Base-by-base conservation (phyloP, 176 grass and related monocot genomes). In the Musa schizocarpa region DNA sequence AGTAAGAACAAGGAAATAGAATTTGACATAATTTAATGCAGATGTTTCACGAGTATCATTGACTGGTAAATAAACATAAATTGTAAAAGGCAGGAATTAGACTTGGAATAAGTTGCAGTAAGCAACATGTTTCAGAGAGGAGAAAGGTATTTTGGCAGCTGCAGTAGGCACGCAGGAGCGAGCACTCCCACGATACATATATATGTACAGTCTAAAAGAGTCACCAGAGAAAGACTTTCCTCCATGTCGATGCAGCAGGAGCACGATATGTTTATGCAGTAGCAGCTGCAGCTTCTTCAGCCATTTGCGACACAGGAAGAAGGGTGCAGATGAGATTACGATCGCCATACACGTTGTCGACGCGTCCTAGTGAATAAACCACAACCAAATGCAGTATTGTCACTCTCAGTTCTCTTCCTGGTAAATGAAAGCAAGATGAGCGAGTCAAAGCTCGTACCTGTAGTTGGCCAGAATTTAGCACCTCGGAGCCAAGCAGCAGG, bases 381-480 rank as follows among this genome's bases (percentile, higher is more conserved):
- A 70, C 34, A 70, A 52, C 12, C 14, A 69, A 50, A 0, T 1
- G 34, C 22, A 70, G 50, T 53, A 2, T 9, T 17, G 67, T 19
- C 9, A 19, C 34, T 19, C 7, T 69, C 8, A 27, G 16, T 50
- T 29, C 16, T 50, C 29, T 50, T 1, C 29, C 8, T 69, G 13
- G 8, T 14, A 2, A 12, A 19, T 13, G 2, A 73, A 73, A 13
- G 24, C 13, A 11, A 27, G 72, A 74, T 14, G 11, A 24, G 12
- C 17, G 52, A 53, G 27, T 96, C 0, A 27, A 16, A 16, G 13
- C 3, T 9, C 27, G 53, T 89, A 99, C 96, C 81, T 65, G 96
- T 99, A 79, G 91, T 88, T 71, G 96, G 96, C 96, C 96, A 99
- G 91, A 99, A 99, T 76, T 99, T 99, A 76, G 84, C 84, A 14